phyloP scores from a whole-genome alignment of 2,329 filamentous ascomycete species.

The Knoxdaviesia proteae region DNA sequence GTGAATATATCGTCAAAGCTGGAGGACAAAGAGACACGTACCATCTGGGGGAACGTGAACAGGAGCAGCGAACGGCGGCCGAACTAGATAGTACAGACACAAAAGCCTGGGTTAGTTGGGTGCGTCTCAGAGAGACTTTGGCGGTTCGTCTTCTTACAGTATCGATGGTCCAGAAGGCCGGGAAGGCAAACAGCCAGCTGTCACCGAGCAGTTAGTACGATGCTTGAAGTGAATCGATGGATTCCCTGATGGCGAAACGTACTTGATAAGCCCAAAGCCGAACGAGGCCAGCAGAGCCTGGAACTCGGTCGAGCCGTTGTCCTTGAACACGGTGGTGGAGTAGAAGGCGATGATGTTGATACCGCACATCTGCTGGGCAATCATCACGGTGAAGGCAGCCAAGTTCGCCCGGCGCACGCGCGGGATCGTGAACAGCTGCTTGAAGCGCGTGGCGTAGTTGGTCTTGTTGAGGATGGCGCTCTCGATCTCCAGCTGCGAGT shows the following conservation, averaged over 20 bases:
- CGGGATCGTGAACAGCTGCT: slow-evolving; percentile 36
- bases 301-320: slow-evolving; percentile 17
- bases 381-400: slow-evolving; percentile 49
- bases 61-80: slow-evolving; percentile 40
- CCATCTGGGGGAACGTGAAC: slow-evolving; percentile 48
- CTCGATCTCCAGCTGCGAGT: slow-evolving; percentile 14
- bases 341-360: slow-evolving; percentile 31
- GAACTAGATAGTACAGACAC: slow-evolving; percentile 12
- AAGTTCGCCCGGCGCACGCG: slow-evolving; percentile 39
- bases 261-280: slow-evolving; percentile 30
- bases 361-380: slow-evolving; percentile 40
- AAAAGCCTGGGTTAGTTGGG: no score
- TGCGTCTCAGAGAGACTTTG: no score
- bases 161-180: slow-evolving; percentile 45
- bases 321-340: slow-evolving; percentile 21
- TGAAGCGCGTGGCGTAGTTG: slow-evolving; percentile 28
- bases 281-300: slow-evolving; percentile 20
- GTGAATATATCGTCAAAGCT: no score
- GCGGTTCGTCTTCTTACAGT: slow-evolving; percentile 12
- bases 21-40: slow-evolving; percentile 6
- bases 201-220: not conserved
- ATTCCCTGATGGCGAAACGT: not conserved
- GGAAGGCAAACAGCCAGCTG: slow-evolving; percentile 41
- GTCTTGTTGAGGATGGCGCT: slow-evolving; percentile 13
- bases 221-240: not conserved